A percentile compares a stretch with the other conserved stretches of the same genome.
Conservation (phyloP, 306 rosid genomes). For the Cicer bijugum region DNA sequence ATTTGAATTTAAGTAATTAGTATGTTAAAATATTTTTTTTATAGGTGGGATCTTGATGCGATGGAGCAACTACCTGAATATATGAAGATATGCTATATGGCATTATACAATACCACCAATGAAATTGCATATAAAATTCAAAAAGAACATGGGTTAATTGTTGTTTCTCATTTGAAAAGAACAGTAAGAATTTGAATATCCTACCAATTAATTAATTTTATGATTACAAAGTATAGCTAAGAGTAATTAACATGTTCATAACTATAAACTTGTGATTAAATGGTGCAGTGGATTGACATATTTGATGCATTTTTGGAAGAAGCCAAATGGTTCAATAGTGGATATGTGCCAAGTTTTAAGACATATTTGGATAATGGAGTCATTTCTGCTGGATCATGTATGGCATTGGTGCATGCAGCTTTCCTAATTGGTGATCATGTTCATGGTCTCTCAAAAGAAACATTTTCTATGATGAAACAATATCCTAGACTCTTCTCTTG, state of each 20-base stretch:
- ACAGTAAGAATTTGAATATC: conserved; percentile 43
- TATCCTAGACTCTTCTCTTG: conserved; percentile 55
- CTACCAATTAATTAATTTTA: background rate
- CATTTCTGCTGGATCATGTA: conserved; percentile 53
- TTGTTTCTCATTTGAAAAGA: conserved; percentile 45
- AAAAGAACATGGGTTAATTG: conserved; percentile 44
- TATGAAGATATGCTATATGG: conserved; percentile 58
- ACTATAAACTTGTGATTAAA: background rate
- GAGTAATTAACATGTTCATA: conserved; percentile 16
- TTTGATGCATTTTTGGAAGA: conserved; percentile 57
- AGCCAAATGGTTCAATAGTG: conserved; percentile 55
- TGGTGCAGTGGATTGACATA: conserved; percentile 57
- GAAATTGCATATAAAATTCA: conserved; percentile 54
- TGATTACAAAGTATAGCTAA: background rate
- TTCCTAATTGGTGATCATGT: conserved; percentile 46
- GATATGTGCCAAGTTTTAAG: conserved; percentile 34
- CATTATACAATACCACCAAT: conserved; percentile 51
- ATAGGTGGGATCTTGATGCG: conserved; percentile 58
- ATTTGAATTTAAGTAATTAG: no score
- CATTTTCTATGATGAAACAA: conserved; percentile 46
- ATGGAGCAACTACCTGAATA: conserved; percentile 53
- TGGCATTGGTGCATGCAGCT: conserved; percentile 58
- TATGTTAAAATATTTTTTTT: background rate
- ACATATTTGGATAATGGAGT: conserved; percentile 53
- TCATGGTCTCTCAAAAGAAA: conserved; percentile 40